phyloP scores from a whole-genome alignment of 805 yeast species.

The Saturnispora zaruensis region DNA sequence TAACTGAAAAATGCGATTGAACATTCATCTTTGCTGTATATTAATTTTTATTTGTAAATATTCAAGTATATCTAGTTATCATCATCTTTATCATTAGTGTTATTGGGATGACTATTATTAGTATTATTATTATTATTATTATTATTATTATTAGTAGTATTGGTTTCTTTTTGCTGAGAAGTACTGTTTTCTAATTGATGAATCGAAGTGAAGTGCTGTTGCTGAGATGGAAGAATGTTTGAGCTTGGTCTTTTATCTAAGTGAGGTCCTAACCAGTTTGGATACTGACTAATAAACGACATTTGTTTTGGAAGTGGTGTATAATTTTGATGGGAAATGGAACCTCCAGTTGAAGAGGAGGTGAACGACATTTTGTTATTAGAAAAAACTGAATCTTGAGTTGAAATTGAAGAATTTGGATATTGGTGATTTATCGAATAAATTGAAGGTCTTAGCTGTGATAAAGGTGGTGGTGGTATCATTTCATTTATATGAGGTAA shows the following conservation, averaged over 20 bases:
- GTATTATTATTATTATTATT: too few relatives aligned
- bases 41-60: neutral
- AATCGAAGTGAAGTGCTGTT: neutral
- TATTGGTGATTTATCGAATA: neutral
- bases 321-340: neutral
- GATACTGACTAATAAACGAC: neutral
- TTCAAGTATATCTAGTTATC: too few relatives aligned
- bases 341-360: neutral
- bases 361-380: conserved; percentile 1
- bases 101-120: neutral
- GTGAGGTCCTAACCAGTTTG: neutral
- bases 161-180: neutral
- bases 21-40: neutral
- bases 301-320: neutral
- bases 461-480: neutral
- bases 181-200: neutral
- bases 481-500: neutral
- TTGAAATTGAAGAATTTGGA: neutral
- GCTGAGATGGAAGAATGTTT: neutral
- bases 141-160: neutral
- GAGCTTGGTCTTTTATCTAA: neutral
- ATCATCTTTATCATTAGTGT: too few relatives aligned
- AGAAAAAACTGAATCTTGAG: conserved; percentile 7
- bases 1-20: neutral
- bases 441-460: conserved; percentile 3